Evolutionary conservation across 768 basidiomycete species (phyloP).

Genomic region (Lyophyllum atratum): DNA sequence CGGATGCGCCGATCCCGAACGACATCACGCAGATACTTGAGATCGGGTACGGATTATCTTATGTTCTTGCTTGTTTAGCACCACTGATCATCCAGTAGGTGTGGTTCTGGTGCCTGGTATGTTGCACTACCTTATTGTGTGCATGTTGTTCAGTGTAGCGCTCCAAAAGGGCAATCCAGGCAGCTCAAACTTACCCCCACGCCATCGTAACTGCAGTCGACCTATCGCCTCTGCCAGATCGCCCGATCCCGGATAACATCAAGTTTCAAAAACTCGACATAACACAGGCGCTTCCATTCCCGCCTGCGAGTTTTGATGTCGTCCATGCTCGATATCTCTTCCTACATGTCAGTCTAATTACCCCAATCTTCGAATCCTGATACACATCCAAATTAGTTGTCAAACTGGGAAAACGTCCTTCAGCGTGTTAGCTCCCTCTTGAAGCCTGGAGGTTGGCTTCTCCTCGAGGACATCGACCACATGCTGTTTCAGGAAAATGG

Average conservation of each 20-base stretch:
- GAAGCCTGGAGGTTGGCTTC: constrained; percentile 9
- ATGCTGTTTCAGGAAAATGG: neutral
- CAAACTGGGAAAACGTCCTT: neutral
- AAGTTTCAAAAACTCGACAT: constrained; percentile 1
- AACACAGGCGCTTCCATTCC: neutral
- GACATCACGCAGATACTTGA: constrained; percentile 3
- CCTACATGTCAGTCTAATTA: neutral
- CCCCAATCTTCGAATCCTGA: neutral
- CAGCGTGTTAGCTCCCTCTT: neutral
- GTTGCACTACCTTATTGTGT: neutral
- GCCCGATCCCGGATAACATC: neutral
- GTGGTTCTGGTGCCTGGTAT: constrained; percentile 5
- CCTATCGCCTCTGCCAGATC: constrained; percentile 1
- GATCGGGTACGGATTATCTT: neutral
- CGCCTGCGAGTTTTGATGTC: constrained; percentile 1
- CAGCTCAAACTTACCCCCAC: constrained; percentile 3
- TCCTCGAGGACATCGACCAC: constrained; percentile 6
- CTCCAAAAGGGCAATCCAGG: constrained; percentile 1
- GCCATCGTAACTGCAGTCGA: constrained; percentile 8
- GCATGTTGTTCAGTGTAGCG: neutral
- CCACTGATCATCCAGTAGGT: neutral
- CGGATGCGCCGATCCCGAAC: neutral
- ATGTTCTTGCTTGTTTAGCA: neutral
- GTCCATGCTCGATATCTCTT: constrained; percentile 1
- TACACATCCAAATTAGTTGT: neutral